Conservation (phyloP, 345 rosid genomes). For the Diplotaxis tenuifolia region DNA sequence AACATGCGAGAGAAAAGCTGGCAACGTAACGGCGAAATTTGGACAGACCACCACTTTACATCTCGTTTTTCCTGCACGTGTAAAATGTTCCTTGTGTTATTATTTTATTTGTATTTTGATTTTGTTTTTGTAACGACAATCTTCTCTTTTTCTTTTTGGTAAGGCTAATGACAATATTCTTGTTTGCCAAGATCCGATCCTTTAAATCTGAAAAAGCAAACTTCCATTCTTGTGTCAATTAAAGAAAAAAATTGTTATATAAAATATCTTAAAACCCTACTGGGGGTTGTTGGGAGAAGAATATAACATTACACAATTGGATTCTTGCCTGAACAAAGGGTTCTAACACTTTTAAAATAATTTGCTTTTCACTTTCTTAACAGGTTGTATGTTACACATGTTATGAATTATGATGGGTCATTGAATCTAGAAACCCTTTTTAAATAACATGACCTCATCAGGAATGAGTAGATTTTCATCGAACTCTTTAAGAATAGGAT, state of each 20-base stretch:
- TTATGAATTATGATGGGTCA: not conserved
- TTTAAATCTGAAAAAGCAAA: not conserved
- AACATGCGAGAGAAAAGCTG: not conserved
- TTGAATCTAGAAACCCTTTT: not conserved
- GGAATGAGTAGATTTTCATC: not conserved
- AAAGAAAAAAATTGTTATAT: not conserved
- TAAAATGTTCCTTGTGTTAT: not conserved
- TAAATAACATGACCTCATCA: not conserved
- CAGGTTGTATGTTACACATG: not conserved
- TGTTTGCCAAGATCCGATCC: not conserved
- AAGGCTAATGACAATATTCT: not conserved
- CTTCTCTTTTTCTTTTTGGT: not conserved
- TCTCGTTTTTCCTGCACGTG: conserved; percentile 5
- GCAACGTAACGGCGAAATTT: not conserved
- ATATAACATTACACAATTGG: not conserved
- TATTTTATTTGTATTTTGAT: not conserved
- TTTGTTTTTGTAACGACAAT: not conserved
- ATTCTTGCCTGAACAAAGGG: conserved; percentile 3
- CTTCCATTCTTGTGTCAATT: not conserved
- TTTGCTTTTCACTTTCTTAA: not conserved
- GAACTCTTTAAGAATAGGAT: not conserved
- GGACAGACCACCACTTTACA: conserved; percentile 18
- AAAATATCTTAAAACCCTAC: not conserved
- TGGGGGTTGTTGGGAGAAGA: not conserved
- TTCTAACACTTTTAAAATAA: not conserved